A percentile compares a stretch with the other conserved stretches of the same genome.
phyloP scores from a whole-genome alignment of 1,284 basidiomycete genomes.

The Trichosporon asahii region DNA sequence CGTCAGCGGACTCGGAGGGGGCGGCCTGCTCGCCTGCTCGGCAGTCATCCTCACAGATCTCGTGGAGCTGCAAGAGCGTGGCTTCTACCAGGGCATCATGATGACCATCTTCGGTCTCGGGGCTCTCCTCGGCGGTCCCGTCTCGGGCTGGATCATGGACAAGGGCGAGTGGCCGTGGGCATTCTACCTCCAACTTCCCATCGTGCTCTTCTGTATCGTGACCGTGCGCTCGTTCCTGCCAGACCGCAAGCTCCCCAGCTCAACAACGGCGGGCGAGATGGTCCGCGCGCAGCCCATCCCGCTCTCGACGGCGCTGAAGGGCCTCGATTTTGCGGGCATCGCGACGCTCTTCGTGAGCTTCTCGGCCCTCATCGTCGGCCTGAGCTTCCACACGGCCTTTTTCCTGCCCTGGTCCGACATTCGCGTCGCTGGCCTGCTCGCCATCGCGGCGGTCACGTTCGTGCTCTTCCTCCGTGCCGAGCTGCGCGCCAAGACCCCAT shows the following conservation, averaged over 20 bases:
- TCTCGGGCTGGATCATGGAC: constrained; percentile 47
- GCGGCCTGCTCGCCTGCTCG: constrained; percentile 49
- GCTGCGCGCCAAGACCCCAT: constrained; percentile 67
- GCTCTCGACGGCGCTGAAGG: constrained; percentile 27
- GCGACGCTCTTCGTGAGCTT: constrained; percentile 65
- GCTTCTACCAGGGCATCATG: constrained; percentile 51
- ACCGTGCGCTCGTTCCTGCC: constrained; percentile 42
- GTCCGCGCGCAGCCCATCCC: not conserved
- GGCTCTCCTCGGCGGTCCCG: constrained; percentile 46
- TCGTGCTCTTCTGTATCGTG: constrained; percentile 35
- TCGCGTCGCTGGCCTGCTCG: constrained; percentile 64
- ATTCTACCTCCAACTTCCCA: constrained; percentile 47
- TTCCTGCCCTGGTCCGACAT: constrained; percentile 72
- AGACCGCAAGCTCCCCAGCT: constrained; percentile 34
- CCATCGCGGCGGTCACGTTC: constrained; percentile 57
- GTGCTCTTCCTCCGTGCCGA: constrained; percentile 68
- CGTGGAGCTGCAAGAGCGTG: constrained; percentile 48
- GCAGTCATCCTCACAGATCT: constrained; percentile 51
- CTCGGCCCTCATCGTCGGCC: constrained; percentile 68
- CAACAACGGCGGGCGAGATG: constrained; percentile 36
- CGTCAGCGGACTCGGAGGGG: constrained; percentile 49
- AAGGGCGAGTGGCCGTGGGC: constrained; percentile 43
- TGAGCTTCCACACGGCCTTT: constrained; percentile 77
- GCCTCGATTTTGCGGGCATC: constrained; percentile 46
- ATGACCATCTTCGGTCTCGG: constrained; percentile 51